Evolutionary conservation across 2,329 filamentous ascomycete genomes (phyloP).

Genomic region (Lasiodiplodia gonubiensis): DNA sequence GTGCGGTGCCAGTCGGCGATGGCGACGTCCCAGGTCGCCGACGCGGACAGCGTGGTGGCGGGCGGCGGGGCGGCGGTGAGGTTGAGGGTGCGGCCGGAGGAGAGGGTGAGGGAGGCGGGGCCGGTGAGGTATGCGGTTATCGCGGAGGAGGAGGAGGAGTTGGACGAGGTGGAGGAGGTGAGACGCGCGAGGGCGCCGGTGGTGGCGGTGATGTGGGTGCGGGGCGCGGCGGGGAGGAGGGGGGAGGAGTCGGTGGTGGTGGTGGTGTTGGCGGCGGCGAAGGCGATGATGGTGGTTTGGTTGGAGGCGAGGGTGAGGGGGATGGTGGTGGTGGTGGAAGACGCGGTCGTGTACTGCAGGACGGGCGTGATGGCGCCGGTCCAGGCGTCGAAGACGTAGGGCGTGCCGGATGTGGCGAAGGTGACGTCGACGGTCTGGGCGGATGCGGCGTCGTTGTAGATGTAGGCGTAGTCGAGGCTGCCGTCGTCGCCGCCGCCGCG

Average conservation of each 20-base stretch:
- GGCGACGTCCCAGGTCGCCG: constrained; percentile 47
- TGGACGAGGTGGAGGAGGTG: neutral
- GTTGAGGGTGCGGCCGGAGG: constrained; percentile 28
- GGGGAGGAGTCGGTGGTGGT: neutral
- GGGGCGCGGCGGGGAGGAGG: neutral
- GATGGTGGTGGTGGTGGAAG: constrained; percentile 38
- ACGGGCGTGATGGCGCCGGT: constrained; percentile 46
- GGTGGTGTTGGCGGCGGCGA: constrained; percentile 32
- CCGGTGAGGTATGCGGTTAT: constrained; percentile 29
- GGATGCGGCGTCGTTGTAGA: constrained; percentile 47
- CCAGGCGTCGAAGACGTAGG: constrained; percentile 52
- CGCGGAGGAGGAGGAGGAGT: neutral
- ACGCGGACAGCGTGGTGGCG: constrained; percentile 37
- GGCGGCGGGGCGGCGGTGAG: constrained; percentile 32
- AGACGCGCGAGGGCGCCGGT: constrained; percentile 21
- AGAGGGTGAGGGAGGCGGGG: constrained; percentile 26
- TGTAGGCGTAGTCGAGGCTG: constrained; percentile 45
- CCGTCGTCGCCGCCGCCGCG: constrained; percentile 33
- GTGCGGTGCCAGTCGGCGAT: constrained; percentile 50
- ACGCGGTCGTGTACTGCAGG: constrained; percentile 39
- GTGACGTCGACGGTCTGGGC: constrained; percentile 28
- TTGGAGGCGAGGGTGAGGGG: constrained; percentile 47
- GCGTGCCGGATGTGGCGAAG: constrained; percentile 32
- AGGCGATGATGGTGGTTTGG: constrained; percentile 49
- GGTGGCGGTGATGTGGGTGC: neutral